Evolutionary conservation across 2,329 filamentous ascomycete genomes (phyloP).

Genomic region (Capronia coronata): DNA sequence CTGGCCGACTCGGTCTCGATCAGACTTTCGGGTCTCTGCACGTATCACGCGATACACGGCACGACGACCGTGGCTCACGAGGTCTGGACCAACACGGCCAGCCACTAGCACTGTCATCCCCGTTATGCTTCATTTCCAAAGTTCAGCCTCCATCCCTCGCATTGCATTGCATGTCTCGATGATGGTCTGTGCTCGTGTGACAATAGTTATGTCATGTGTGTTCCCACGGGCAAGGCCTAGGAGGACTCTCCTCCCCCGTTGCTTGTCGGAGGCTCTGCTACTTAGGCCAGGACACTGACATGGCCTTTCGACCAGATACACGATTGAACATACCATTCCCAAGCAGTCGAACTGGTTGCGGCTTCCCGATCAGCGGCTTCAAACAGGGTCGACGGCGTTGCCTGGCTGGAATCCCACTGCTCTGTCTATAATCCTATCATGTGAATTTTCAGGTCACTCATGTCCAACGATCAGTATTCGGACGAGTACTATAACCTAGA

Average conservation of each 20-base stretch:
- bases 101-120: neutral
- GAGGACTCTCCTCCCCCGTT: neutral
- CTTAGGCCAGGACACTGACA: neutral
- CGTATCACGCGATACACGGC: neutral
- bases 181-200: neutral
- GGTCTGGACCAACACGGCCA: neutral
- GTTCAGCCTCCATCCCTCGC: constrained; percentile 1
- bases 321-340: no score
- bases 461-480: constrained; percentile 17
- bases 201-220: neutral
- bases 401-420: neutral
- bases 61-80: neutral
- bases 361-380: neutral
- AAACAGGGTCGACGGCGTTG: neutral
- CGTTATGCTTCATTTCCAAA: neutral
- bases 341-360: neutral
- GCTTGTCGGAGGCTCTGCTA: neutral
- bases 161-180: neutral
- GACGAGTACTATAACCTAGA: constrained; percentile 16
- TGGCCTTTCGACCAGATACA: neutral
- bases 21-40: neutral
- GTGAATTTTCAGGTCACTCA: constrained; percentile 17
- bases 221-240: neutral
- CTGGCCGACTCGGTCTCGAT: neutral
- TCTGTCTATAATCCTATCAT: constrained; percentile 8